phyloP scores from a whole-genome alignment of 495 filamentous ascomycete genomes.

The Xylaria grammica region DNA sequence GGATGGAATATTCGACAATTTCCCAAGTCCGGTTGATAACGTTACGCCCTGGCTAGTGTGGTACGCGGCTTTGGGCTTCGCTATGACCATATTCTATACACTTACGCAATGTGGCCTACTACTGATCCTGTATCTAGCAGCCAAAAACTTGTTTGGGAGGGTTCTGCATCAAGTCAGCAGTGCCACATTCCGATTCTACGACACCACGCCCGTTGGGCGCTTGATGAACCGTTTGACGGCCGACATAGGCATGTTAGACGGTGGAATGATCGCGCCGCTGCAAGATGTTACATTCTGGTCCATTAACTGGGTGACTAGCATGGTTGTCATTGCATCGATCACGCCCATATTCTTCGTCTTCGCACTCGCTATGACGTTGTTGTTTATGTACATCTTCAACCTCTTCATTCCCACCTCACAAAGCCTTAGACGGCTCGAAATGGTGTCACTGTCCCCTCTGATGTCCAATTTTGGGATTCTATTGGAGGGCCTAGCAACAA shows the following conservation, averaged over 20 bases:
- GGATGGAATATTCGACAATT: conserved; percentile 49
- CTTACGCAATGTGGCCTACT: conserved; percentile 65
- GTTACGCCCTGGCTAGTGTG: conserved; percentile 74
- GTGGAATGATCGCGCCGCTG: conserved; percentile 73
- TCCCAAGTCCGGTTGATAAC: conserved; percentile 70
- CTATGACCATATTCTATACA: conserved; percentile 60
- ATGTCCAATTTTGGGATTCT: conserved; percentile 86
- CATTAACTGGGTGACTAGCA: conserved; percentile 71
- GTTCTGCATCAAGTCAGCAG: conserved; percentile 72
- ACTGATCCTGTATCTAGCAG: conserved; percentile 74
- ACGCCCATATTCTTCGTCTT: conserved; percentile 78
- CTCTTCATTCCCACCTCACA: conserved; percentile 82
- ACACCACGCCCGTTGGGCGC: conserved; percentile 80
- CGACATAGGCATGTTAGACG: conserved; percentile 83
- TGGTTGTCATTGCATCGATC: conserved; percentile 74
- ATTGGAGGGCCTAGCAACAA: conserved; percentile 77
- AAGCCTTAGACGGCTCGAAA: conserved; percentile 78
- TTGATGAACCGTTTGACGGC: conserved; percentile 87
- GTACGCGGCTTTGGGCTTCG: conserved; percentile 65
- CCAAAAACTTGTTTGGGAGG: conserved; percentile 70
- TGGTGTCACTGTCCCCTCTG: conserved; percentile 80
- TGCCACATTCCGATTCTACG: conserved; percentile 86
- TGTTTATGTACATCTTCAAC: conserved; percentile 71
- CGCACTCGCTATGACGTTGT: conserved; percentile 63
- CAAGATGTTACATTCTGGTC: conserved; percentile 65